A percentile compares a stretch with the other conserved stretches of the same genome.
phyloP scores from a whole-genome alignment of 345 rosid genomes.

The Populus tremula region DNA sequence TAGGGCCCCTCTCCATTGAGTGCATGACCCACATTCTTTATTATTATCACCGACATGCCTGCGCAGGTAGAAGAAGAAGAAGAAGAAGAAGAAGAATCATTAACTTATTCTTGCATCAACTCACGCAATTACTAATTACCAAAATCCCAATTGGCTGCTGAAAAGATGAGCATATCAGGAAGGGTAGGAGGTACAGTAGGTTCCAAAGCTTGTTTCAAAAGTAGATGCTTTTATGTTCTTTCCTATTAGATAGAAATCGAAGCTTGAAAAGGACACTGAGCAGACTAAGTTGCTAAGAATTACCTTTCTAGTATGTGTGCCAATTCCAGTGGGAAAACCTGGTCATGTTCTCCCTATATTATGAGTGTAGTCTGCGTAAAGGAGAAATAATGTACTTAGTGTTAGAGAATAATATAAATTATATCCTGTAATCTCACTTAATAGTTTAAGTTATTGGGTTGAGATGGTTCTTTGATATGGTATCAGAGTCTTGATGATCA shows the following conservation, averaged over 20 bases:
- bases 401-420: too few species aligned
- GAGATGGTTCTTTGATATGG: too few species aligned
- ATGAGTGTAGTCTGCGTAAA: conserved; percentile 58
- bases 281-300: neutral
- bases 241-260: neutral
- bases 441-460: too few species aligned
- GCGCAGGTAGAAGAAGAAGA: conserved; percentile 12
- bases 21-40: conserved; percentile 81
- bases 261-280: neutral
- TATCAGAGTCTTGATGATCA: too few species aligned
- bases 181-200: neutral
- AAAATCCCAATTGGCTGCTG: neutral
- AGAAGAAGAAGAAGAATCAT: neutral
- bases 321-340: conserved; percentile 72
- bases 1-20: conserved; percentile 67
- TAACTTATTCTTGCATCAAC: neutral
- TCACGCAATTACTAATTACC: neutral
- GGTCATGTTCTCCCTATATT: conserved; percentile 86
- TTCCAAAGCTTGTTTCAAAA: neutral
- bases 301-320: conserved; percentile 71
- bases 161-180: neutral
- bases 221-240: neutral
- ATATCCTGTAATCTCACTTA: too few species aligned
- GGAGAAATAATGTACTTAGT: neutral
- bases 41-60: conserved; percentile 63